Percentiles rank a stretch among this genome's conserved stretches.
phyloP scores from a whole-genome alignment of 108 stramenopile genomes.

The Nannochloropsis gaditana region DNA sequence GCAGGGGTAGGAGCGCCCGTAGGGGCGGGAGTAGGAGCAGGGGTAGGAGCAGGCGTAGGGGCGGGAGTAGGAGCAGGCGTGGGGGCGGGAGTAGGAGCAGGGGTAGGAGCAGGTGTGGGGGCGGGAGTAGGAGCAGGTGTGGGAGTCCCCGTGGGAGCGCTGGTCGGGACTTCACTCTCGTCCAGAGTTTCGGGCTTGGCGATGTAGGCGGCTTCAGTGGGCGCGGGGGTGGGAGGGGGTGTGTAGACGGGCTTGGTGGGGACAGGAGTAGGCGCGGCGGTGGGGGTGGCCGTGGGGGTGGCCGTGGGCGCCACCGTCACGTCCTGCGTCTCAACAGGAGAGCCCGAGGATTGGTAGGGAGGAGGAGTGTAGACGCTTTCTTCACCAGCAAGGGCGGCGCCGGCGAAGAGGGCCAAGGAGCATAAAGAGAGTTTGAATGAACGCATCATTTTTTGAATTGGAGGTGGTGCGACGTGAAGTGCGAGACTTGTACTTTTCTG shows the following conservation, averaged over 20 bases:
- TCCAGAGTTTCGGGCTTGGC: background rate
- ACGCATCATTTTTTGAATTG: background rate
- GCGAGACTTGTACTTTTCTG: too few species aligned
- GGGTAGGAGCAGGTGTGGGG: background rate
- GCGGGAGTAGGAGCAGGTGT: background rate
- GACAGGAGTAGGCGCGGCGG: background rate
- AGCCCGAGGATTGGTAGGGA: background rate
- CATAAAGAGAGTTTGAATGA: background rate
- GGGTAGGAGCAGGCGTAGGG: background rate
- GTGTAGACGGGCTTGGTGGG: background rate
- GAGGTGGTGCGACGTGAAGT: too few species aligned
- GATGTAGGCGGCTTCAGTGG: background rate
- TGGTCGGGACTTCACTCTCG: background rate
- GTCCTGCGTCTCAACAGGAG: too few species aligned
- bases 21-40: background rate
- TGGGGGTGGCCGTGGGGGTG: background rate
- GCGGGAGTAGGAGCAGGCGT: background rate
- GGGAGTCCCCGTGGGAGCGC: background rate
- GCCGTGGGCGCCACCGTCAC: background rate
- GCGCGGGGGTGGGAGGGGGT: background rate
- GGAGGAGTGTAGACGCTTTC: background rate
- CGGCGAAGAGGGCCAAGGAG: slow-evolving; percentile 16
- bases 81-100: background rate
- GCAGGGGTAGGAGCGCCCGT: background rate
- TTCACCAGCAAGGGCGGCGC: background rate